Base-by-base conservation (phyloP, 108 stramenopile species). In the Fistulifera pelliculosa region DNA sequence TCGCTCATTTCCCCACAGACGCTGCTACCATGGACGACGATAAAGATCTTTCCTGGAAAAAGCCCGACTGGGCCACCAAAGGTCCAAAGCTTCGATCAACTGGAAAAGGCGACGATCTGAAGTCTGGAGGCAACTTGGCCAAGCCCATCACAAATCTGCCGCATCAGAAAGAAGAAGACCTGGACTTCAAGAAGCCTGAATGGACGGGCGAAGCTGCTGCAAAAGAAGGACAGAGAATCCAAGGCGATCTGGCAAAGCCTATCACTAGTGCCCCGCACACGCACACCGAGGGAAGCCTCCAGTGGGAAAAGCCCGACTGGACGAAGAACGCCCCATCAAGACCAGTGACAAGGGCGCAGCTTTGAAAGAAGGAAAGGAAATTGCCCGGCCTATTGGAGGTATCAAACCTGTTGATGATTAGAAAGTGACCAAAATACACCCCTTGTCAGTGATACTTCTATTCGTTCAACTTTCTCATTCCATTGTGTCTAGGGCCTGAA, bases 351-450 rank as follows among this genome's bases (percentile, higher is more conserved):
- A 57, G 43, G 56, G 56, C 14, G 41, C 27, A 21, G 56, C 56
- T 19, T 21, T 57, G 22, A 57, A 57, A 18, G 27, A 27, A 42
- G 56, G 56, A 43, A 57, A 57, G 41, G 56, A 57, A 22, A 57
- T 57, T 44, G 56, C 56, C 22, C 3, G 56, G 23, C 56, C 56
- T 11, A 57, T 57, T 45, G 56, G 56, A 5, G 56, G 56, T 17
- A 57, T 57, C 56, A 57, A 57, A 25, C 56, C 56, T 18, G 56
- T 57, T 5, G 56, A 57, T 14, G 27, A 27, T 51, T 51, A 51
- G 31, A 35, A 35, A 35, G 3, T 35, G 31, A 35, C 31, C 6
- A 8, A 35, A 8, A 35, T 8, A n/a, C n/a, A n/a, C 8, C 3
- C 31, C 6, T 35, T 35, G 3, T 35, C 31, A 3, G n/a, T n/a